These are phyloP conservation scores for Seiridium unicorne DNA, from an alignment of 2,329 filamentous ascomycete genomes.

Conservation along the genomic window DNA sequence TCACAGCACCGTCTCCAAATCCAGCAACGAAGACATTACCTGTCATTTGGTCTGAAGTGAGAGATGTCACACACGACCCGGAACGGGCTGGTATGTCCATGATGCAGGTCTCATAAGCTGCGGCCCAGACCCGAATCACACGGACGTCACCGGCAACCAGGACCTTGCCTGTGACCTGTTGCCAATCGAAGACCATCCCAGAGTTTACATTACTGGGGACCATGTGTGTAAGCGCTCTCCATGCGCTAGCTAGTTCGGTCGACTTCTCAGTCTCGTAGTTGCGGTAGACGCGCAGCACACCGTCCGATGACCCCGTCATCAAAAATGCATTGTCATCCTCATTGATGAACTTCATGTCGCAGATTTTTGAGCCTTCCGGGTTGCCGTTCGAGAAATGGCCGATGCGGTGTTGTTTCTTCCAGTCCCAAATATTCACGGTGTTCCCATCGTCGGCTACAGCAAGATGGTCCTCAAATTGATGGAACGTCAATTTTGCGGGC, in stretches of 20 bases:
- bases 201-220: constrained; percentile 93
- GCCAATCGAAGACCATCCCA: constrained; percentile 97
- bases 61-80: constrained; percentile 89
- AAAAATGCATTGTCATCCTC: constrained; percentile 95
- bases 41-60: constrained; percentile 97
- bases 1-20: constrained; percentile 91
- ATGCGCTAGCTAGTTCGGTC: constrained; percentile 84
- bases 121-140: constrained; percentile 95
- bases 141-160: constrained; percentile 96
- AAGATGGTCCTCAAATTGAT: constrained; percentile 96
- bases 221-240: constrained; percentile 89
- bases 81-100: constrained; percentile 94
- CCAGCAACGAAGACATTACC: constrained; percentile 95
- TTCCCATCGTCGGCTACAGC: constrained; percentile 92
- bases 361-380: constrained; percentile 85
- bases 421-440: constrained; percentile 91
- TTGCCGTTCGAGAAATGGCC: constrained; percentile 94
- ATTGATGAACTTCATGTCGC: constrained; percentile 95
- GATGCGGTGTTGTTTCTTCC: constrained; percentile 72
- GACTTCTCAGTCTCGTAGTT: constrained; percentile 79
- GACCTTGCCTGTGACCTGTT: constrained; percentile 92
- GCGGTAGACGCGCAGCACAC: constrained; percentile 88
- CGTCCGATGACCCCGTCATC: constrained; percentile 93
- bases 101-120: constrained; percentile 86
- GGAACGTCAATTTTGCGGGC: constrained; percentile 90